Percentiles rank a stretch among this genome's conserved stretches.
Conservation (phyloP, 139 green algal genomes). For the Ettlia oleoabundans region DNA sequence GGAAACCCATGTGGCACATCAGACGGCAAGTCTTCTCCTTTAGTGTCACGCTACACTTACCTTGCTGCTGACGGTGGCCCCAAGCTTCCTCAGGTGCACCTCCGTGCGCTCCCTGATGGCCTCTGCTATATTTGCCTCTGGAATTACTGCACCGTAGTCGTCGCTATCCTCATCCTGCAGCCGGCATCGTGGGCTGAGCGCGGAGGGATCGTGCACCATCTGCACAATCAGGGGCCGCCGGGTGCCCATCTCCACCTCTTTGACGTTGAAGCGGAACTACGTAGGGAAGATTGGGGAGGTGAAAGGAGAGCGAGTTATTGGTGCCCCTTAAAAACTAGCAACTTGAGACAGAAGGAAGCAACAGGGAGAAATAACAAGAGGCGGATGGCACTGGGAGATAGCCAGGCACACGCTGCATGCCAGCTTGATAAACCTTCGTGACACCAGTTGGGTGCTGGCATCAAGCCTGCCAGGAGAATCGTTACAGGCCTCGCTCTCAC, state of each 20-base stretch:
- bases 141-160: constrained; percentile 68
- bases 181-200: constrained; percentile 76
- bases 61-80: constrained; percentile 79
- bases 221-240: constrained; percentile 81
- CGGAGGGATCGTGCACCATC: constrained; percentile 72
- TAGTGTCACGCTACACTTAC: background rate
- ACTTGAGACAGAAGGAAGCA: too few relatives aligned
- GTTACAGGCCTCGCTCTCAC: constrained; percentile 56
- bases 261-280: constrained; percentile 91
- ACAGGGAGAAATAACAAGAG: too few relatives aligned
- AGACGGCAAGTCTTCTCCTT: background rate
- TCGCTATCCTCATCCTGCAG: constrained; percentile 89
- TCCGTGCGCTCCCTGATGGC: constrained; percentile 85
- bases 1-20: too few relatives aligned
- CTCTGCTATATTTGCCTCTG: constrained; percentile 77
- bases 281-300: background rate
- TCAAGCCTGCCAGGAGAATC: too few relatives aligned
- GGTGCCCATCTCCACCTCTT: constrained; percentile 93
- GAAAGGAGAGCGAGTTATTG: background rate
- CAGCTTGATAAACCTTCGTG: too few relatives aligned
- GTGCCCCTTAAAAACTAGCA: too few relatives aligned
- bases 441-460: too few relatives aligned
- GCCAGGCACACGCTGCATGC: too few relatives aligned
- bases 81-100: constrained; percentile 74
- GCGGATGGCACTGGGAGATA: too few relatives aligned